These are phyloP conservation scores for Lodderomyces parapsilosis DNA, from an alignment of 1,139 yeast genomes.

Conservation along the genomic window DNA sequence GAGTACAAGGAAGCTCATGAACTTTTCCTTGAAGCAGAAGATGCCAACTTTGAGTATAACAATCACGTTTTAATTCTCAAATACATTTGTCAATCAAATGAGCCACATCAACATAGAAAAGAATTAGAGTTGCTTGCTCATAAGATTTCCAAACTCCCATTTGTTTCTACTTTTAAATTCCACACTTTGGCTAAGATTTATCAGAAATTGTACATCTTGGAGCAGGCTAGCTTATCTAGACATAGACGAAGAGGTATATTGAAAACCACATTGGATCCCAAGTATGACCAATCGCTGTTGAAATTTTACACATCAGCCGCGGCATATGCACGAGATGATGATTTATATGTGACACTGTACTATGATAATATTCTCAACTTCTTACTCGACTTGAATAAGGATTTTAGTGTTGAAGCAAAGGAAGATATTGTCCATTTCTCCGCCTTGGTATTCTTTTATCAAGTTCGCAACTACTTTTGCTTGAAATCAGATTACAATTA, in stretches of 20 bases:
- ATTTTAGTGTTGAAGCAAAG: too few relatives aligned
- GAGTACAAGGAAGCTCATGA: constrained; percentile 11
- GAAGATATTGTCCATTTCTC: constrained; percentile 2
- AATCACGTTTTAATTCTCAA: constrained; percentile 2
- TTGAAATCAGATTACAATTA: constrained; percentile 11
- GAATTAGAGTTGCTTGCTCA: constrained; percentile 1
- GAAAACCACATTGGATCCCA: background rate
- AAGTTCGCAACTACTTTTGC: constrained; percentile 10
- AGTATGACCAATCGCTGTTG: constrained; percentile 7
- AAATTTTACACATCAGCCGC: constrained; percentile 8
- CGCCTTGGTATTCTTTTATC: constrained; percentile 9
- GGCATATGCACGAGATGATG: constrained; percentile 9
- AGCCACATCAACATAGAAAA: constrained; percentile 3
- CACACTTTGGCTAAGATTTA: constrained; percentile 8
- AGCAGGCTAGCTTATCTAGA: constrained; percentile 1
- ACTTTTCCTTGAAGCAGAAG: constrained; percentile 6
- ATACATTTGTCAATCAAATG: constrained; percentile 10
- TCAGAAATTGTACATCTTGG: constrained; percentile 6
- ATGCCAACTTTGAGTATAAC: constrained; percentile 1
- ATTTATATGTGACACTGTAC: constrained; percentile 9
- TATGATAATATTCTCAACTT: constrained; percentile 13
- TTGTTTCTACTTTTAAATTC: constrained; percentile 6
- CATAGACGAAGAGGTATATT: constrained; percentile 3
- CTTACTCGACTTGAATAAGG: too few relatives aligned
- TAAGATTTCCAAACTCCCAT: constrained; percentile 5